Percentiles rank a stretch among this genome's conserved stretches.
Conservation (phyloP, 805 yeast genomes). For the Millerozyma miso region DNA sequence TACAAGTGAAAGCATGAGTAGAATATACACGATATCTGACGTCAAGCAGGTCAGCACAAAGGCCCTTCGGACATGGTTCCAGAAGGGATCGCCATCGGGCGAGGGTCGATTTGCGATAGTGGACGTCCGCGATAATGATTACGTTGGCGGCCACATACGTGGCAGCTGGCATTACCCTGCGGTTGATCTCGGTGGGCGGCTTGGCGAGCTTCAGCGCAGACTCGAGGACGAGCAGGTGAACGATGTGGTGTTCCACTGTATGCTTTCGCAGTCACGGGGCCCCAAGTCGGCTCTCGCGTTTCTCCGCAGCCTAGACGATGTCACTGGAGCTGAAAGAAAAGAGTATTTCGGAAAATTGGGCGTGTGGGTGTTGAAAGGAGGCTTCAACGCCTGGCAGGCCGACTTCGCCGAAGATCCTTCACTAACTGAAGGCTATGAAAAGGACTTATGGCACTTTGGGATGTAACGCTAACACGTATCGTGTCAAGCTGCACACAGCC, state of each 20-base stretch:
- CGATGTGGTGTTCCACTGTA: conserved; percentile 84
- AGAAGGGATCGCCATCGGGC: conserved; percentile 28
- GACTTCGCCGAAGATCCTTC: conserved; percentile 60
- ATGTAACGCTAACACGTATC: background rate
- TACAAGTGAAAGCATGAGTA: conserved; percentile 4
- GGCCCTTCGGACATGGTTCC: conserved; percentile 45
- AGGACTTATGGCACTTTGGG: conserved; percentile 32
- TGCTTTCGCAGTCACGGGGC: conserved; percentile 86
- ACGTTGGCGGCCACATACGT: conserved; percentile 69
- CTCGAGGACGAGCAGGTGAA: conserved; percentile 29
- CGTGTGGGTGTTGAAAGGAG: conserved; percentile 76
- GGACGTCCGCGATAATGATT: conserved; percentile 85
- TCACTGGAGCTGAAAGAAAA: conserved; percentile 18
- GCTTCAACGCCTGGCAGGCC: conserved; percentile 81
- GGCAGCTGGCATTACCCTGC: conserved; percentile 57
- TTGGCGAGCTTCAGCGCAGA: conserved; percentile 34
- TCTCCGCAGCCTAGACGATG: conserved; percentile 39
- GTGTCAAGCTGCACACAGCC: background rate
- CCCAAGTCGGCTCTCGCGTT: conserved; percentile 77
- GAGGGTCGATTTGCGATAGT: conserved; percentile 50
- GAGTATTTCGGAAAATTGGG: conserved; percentile 33
- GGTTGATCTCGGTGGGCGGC: conserved; percentile 33
- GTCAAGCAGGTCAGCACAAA: conserved; percentile 45
- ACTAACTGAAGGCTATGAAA: conserved; percentile 52
- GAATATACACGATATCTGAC: conserved; percentile 32